Base-by-base conservation (phyloP, 768 basidiomycete species). In the Termitomyces sp. region DNA sequence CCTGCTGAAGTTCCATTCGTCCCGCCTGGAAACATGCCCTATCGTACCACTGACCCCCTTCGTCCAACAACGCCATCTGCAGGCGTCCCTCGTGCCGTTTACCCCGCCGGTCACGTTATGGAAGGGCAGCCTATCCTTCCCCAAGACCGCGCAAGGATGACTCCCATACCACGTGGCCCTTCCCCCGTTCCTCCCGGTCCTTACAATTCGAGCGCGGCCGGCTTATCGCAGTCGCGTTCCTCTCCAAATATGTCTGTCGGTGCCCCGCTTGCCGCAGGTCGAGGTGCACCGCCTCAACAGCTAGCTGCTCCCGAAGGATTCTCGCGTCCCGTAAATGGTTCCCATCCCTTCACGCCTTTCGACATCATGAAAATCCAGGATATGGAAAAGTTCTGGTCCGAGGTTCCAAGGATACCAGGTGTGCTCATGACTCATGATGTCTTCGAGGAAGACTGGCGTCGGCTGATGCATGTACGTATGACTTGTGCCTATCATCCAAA, bases 391-490 rank as follows among this genome's bases (percentile, higher is more conserved):
- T 83, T 92, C 66, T 79, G 84, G 49, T 83, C 86, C 46, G 78
- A 79, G 15, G 77, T 86, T 45, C 89, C 91, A 12, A 81, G 85
- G 66, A 87, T 94, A 85, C 92, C 92, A 7, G 63, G 79, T 6
- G 84, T 88, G 11, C 81, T 94, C 29, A 79, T 83, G 40, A 80
- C 89, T 20, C 92, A 93, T 68, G 92, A 94, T 67, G 86, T 92
- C 10, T 85, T 85, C 63, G 80, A 83, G 62, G 86, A 88, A 58
- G 92, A 94, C 67, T 94, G 92, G 92, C 84, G 81, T 63, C 79
- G 92, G 56, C 83, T 91, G 67, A 88, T 89, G 80, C 84, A 86
- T 76, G 91, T 90, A 68, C 12, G 82, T 78, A 20, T 15, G 20
- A 36, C 36, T 48, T 54, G 12, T 14, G 43, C 32, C 56, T 54